Conservation (phyloP, 192 early-diverging fungal species). For the Umbelopsis sp. region DNA sequence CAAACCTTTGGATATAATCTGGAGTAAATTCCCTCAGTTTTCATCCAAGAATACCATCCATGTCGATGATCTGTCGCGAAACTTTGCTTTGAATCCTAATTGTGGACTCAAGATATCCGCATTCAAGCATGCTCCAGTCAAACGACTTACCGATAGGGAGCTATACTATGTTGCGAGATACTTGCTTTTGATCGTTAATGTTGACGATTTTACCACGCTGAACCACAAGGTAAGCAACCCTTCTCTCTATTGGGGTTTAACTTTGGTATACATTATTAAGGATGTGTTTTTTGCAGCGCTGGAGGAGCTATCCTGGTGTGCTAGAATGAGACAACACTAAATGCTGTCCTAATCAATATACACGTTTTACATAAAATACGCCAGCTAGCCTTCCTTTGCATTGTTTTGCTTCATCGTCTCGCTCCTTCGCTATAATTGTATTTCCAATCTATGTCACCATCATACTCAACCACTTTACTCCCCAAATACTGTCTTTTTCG, state of each 20-base stretch:
- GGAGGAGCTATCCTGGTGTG: background rate
- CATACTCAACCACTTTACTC: too few species aligned
- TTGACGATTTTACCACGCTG: constrained; percentile 53
- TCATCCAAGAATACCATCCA: constrained; percentile 62
- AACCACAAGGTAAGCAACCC: constrained; percentile 57
- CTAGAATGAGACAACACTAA: background rate
- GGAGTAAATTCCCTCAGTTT: constrained; percentile 58
- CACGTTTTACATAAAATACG: too few species aligned
- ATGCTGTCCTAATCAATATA: too few species aligned
- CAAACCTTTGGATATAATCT: constrained; percentile 71
- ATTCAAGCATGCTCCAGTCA: constrained; percentile 58
- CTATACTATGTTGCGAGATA: constrained; percentile 61
- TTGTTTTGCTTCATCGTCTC: too few species aligned
- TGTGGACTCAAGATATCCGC: constrained; percentile 67
- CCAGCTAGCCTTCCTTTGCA: too few species aligned
- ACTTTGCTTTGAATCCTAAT: constrained; percentile 76
- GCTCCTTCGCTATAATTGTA: too few species aligned
- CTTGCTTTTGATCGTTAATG: constrained; percentile 55
- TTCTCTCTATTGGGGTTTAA: too few species aligned
- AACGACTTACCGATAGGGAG: constrained; percentile 53
- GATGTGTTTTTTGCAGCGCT: background rate
- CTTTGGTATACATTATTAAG: too few species aligned
- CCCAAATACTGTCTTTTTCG: too few species aligned
- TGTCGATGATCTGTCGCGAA: constrained; percentile 71
- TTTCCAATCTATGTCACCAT: too few species aligned